Evolutionary conservation across 208 protist genomes (phyloP).

Genomic region (Wallacemonas sp.): DNA sequence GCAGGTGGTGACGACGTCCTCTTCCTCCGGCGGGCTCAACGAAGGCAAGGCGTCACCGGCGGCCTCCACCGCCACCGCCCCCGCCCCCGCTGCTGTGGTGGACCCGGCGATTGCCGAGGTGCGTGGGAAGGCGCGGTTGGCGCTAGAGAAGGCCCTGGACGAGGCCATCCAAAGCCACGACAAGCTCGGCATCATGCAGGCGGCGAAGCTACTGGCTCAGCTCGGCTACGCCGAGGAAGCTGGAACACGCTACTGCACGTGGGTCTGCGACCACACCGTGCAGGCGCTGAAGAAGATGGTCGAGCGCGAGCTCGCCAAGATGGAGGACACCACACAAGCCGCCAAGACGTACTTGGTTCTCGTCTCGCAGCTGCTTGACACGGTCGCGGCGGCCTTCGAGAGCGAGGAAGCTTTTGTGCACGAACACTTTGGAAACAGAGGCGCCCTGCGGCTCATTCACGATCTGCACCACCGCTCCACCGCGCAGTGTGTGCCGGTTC

Average conservation of each 20-base stretch:
- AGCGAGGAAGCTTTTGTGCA: conserved; percentile 63
- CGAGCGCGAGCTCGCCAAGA: conserved; percentile 66
- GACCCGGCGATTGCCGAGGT: conserved; percentile 26
- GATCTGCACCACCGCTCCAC: conserved; percentile 66
- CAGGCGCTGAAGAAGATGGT: conserved; percentile 56
- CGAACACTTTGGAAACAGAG: conserved; percentile 52
- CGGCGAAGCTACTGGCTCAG: conserved; percentile 39
- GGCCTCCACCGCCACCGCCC: background rate
- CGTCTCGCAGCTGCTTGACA: conserved; percentile 78
- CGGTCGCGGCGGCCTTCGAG: conserved; percentile 75
- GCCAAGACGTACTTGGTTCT: conserved; percentile 75
- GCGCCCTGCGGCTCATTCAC: conserved; percentile 48
- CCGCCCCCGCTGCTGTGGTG: background rate
- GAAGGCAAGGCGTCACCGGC: background rate
- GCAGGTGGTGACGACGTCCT: conserved; percentile 14
- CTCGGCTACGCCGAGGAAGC: conserved; percentile 43
- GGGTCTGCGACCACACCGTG: conserved; percentile 70
- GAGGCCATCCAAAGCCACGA: conserved; percentile 36
- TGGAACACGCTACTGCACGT: conserved; percentile 52
- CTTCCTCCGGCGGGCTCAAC: background rate
- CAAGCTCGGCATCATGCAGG: conserved; percentile 71
- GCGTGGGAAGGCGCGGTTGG: conserved; percentile 22
- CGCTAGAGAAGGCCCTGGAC: conserved; percentile 30
- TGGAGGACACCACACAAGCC: conserved; percentile 54
- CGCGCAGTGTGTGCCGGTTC: conserved; percentile 71